These are phyloP conservation scores for Phytopythium aichiense DNA, from an alignment of 352 stramenopile species.

Conservation along the genomic window DNA sequence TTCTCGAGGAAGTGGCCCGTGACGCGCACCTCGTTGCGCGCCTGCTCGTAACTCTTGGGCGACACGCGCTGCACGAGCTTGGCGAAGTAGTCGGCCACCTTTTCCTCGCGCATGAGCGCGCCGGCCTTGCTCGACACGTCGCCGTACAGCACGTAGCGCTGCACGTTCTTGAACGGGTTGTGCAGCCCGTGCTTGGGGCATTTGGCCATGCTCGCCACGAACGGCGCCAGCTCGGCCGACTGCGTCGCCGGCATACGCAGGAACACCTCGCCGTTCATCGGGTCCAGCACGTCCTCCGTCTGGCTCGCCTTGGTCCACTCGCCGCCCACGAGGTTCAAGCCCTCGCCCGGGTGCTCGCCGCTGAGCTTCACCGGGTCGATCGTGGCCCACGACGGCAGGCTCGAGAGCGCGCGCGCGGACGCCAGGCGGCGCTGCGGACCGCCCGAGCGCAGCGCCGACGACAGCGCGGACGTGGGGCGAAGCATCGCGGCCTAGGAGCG, in stretches of 20 bases:
- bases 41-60: constrained; percentile 96
- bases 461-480: constrained; percentile 21
- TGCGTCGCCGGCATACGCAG: constrained; percentile 93
- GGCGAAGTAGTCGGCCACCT: constrained; percentile 95
- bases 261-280: constrained; percentile 93
- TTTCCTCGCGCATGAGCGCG: constrained; percentile 76
- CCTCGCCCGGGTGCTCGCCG: constrained; percentile 63
- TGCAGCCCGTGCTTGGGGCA: constrained; percentile 97
- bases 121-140: constrained; percentile 82
- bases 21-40: constrained; percentile 89
- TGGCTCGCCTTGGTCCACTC: constrained; percentile 78
- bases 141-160: constrained; percentile 80
- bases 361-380: constrained; percentile 88
- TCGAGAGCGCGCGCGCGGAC: constrained; percentile 42
- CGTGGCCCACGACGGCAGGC: constrained; percentile 89
- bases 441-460: constrained; percentile 9
- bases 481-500: constrained; percentile 5
- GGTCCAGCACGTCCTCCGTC: constrained; percentile 89
- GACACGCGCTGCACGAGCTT: constrained; percentile 95
- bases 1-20: constrained; percentile 97
- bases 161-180: constrained; percentile 97
- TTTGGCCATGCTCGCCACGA: constrained; percentile 89
- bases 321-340: constrained; percentile 92
- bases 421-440: constrained; percentile 14
- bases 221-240: constrained; percentile 86